These are phyloP conservation scores for Hemileia vastatrix DNA, from an alignment of 1,284 basidiomycete genomes.

Conservation along the genomic window DNA sequence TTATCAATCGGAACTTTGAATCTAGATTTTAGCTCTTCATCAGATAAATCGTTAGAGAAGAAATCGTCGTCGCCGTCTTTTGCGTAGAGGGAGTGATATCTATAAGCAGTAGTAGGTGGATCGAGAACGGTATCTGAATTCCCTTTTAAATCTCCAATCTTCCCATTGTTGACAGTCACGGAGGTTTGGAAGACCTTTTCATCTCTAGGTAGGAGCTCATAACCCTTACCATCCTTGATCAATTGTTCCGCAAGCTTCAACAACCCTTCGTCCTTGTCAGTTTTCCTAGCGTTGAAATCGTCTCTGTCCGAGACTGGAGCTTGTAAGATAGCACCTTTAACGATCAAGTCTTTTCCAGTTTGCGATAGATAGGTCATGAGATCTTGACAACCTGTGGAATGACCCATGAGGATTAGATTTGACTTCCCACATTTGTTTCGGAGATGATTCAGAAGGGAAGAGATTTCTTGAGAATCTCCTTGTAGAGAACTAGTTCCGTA, in stretches of 20 bases:
- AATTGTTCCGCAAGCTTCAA: constrained; percentile 18
- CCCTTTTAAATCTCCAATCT: constrained; percentile 12
- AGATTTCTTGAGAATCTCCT: constrained; percentile 38
- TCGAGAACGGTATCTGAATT: constrained; percentile 29
- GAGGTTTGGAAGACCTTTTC: neutral
- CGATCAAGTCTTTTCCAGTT: constrained; percentile 9
- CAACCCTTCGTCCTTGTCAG: neutral
- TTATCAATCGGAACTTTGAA: constrained; percentile 10
- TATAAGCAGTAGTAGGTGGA: constrained; percentile 38
- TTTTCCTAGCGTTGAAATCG: constrained; percentile 26
- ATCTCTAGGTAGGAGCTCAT: constrained; percentile 14
- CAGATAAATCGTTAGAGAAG: constrained; percentile 32
- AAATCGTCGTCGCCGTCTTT: constrained; percentile 37
- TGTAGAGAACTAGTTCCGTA: too few species aligned
- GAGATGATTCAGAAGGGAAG: constrained; percentile 27
- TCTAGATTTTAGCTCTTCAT: constrained; percentile 26
- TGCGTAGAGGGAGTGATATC: constrained; percentile 33
- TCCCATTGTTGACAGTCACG: neutral
- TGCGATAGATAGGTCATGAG: constrained; percentile 30
- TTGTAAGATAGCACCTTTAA: constrained; percentile 37
- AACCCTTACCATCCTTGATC: constrained; percentile 17
- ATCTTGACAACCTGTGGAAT: constrained; percentile 41
- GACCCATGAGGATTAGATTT: constrained; percentile 36
- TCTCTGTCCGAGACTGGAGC: constrained; percentile 39
- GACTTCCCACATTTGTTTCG: constrained; percentile 11